These are phyloP conservation scores for Elaeis oleifera DNA, from an alignment of 202 grass and related monocot species.

Conservation along the genomic window DNA sequence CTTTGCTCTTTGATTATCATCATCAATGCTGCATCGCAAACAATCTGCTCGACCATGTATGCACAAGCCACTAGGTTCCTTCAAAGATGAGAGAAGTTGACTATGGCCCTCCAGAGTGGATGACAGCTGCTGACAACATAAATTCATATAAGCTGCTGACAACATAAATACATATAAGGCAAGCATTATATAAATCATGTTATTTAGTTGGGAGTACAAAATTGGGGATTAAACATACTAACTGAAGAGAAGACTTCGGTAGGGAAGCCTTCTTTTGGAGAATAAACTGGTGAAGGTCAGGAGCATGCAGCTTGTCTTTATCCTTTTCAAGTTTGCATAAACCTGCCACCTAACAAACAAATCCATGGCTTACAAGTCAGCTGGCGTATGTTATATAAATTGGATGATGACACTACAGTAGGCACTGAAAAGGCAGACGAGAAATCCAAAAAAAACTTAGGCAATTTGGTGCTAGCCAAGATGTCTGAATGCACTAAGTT, in stretches of 20 bases:
- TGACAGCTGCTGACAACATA: conserved; percentile 14
- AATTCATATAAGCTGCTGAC: conserved; percentile 1
- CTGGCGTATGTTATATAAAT: no score
- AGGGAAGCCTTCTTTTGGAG: conserved; percentile 25
- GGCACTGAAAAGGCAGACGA: no score
- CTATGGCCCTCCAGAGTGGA: conserved; percentile 10
- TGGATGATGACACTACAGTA: no score
- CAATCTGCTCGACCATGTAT: neutral
- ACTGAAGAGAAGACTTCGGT: conserved; percentile 37
- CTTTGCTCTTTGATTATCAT: conserved; percentile 1
- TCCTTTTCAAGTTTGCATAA: conserved; percentile 31
- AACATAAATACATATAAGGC: neutral
- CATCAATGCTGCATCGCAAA: neutral
- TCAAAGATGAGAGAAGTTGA: neutral
- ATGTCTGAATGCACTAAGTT: no score
- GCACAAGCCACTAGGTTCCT: neutral
- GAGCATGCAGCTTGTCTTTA: conserved; percentile 18
- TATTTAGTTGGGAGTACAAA: no score
- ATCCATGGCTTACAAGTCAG: neutral
- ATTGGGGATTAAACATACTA: conserved; percentile 35
- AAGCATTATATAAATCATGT: conserved; percentile 12
- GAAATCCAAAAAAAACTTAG: no score
- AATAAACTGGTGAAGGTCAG: conserved; percentile 31
- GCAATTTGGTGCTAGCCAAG: no score
- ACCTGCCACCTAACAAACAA: conserved; percentile 24